Percentiles rank a stretch among this genome's conserved stretches.
These are phyloP conservation scores for Rhytidhysteron rufulum DNA, from an alignment of 2,329 filamentous ascomycete species.

Conservation along the genomic window DNA sequence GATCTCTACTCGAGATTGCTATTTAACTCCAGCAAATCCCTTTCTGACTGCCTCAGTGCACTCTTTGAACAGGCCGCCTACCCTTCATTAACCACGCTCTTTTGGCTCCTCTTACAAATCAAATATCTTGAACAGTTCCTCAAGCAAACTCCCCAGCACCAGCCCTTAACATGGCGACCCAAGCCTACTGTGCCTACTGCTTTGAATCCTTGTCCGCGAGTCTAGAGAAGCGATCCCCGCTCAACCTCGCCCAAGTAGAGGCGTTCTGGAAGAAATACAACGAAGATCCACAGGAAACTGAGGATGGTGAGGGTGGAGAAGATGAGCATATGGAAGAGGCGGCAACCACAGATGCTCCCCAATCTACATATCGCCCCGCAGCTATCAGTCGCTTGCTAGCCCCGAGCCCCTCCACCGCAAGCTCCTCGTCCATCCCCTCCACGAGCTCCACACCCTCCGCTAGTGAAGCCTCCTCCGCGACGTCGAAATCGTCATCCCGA, in stretches of 20 bases:
- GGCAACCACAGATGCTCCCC: slow-evolving; percentile 13
- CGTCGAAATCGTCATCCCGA: slow-evolving; percentile 31
- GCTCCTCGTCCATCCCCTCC: slow-evolving; percentile 47
- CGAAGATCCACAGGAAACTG: slow-evolving; percentile 16
- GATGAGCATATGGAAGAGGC: slow-evolving; percentile 28
- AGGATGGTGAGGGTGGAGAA: slow-evolving; percentile 17
- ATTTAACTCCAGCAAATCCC: too few relatives aligned
- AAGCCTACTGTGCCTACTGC: slow-evolving; percentile 85
- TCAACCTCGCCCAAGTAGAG: slow-evolving; percentile 67
- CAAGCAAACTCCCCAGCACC: slow-evolving; percentile 5
- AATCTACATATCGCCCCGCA: slow-evolving; percentile 30
- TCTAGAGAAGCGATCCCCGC: slow-evolving; percentile 65
- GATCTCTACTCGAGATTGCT: too few relatives aligned
- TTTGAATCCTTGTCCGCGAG: slow-evolving; percentile 81
- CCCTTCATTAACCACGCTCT: too few relatives aligned
- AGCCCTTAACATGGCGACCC: slow-evolving; percentile 65
- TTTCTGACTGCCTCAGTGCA: too few relatives aligned
- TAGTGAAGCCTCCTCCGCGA: slow-evolving; percentile 44
- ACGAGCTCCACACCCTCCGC: slow-evolving; percentile 45
- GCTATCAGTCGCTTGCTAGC: slow-evolving; percentile 44
- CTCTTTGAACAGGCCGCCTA: too few relatives aligned
- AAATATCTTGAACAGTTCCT: not conserved
- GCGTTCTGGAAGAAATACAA: slow-evolving; percentile 60
- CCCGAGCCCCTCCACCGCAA: slow-evolving; percentile 37
- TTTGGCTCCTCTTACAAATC: not conserved